Evolutionary conservation across 495 filamentous ascomycete species (phyloP), one percentile per base, ranked within the genome.

Genomic region (Penicillium daleae): DNA sequence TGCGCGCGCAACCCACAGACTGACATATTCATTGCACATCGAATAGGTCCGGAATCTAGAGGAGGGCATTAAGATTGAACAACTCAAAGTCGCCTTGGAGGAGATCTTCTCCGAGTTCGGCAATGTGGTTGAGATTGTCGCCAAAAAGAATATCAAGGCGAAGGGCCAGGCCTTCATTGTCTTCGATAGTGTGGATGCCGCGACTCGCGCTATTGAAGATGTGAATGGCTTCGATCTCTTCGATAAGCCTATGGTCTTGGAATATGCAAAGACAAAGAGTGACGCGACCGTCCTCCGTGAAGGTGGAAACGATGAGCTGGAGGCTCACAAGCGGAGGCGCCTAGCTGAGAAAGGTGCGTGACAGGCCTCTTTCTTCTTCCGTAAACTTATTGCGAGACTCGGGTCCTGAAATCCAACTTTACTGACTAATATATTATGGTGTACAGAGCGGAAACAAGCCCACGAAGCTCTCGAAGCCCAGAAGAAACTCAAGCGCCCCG

Each of bases 91-190:
- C 65, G 84, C 91, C 0, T 82, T 98, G 24, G 70, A 71, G 5
- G 86, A 89, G 67, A 86, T 98, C 71, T 99, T 99, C 79, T 86
- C 86, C 49, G 92, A 97, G 71, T 97, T 92, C 76, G 95, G 95
- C 70, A 90, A 82, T 58, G 85, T 99, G 68, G 78, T 98, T 67
- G 95, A 99, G 61, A 86, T 99, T 60, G 86, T 98, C 57, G 92
- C 92, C 40, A 98, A 98, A 82, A 90, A 83, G 50, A 97, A 94
- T 72, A 80, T 98, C 35, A 92, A 91, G 70, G 90, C 92, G 59
- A 97, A 96, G 75, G 95, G 95, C 48, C 95, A 99, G 78, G 95
- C 95, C 6, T 99, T 99, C 74, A 80, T 99, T 59, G 93, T 99
- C 56, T 98, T 92, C 75, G 93, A 96, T 65, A 86, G 80, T 55